These are phyloP conservation scores for Xylaria sp. DNA, from an alignment of 2,329 filamentous ascomycete genomes.

Conservation along the genomic window DNA sequence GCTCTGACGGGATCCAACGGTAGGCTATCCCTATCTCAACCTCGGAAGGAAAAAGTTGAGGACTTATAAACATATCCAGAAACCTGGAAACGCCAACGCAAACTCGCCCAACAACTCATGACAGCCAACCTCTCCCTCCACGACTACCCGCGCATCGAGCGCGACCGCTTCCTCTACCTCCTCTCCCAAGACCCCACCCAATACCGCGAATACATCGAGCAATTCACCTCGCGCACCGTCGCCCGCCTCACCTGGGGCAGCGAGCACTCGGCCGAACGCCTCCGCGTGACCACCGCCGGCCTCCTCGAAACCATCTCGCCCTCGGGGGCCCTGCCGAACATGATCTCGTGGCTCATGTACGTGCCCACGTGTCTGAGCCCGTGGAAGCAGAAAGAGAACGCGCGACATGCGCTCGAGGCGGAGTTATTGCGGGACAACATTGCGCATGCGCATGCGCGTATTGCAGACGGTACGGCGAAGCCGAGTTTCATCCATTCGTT, in stretches of 20 bases:
- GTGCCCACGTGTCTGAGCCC: conserved; percentile 38
- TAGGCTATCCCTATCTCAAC: conserved; percentile 16
- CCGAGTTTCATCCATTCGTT: conserved; percentile 42
- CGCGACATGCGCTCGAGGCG: conserved; percentile 37
- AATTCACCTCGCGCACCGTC: conserved; percentile 43
- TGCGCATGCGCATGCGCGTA: conserved; percentile 33
- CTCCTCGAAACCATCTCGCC: conserved; percentile 43
- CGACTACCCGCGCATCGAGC: conserved; percentile 40
- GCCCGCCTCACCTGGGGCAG: conserved; percentile 43
- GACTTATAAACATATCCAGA: conserved; percentile 27
- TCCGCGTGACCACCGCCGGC: conserved; percentile 42
- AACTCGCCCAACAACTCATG: conserved; percentile 42
- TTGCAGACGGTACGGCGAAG: conserved; percentile 31
- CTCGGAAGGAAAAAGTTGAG: too few species aligned
- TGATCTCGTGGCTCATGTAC: conserved; percentile 36
- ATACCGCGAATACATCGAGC: conserved; percentile 43
- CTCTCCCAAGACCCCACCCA: conserved; percentile 37
- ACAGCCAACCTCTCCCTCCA: conserved; percentile 36
- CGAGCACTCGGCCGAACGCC: conserved; percentile 35
- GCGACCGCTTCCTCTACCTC: conserved; percentile 42
- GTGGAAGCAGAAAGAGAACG: conserved; percentile 41
- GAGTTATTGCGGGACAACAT: conserved; percentile 36
- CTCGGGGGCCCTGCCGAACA: conserved; percentile 40
- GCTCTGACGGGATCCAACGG: conserved; percentile 41
- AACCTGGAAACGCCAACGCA: conserved; percentile 45